Percentiles rank a stretch among this genome's conserved stretches.
phyloP scores from a whole-genome alignment of 2,329 filamentous ascomycete genomes.

The Teratosphaeriaceae sp. region DNA sequence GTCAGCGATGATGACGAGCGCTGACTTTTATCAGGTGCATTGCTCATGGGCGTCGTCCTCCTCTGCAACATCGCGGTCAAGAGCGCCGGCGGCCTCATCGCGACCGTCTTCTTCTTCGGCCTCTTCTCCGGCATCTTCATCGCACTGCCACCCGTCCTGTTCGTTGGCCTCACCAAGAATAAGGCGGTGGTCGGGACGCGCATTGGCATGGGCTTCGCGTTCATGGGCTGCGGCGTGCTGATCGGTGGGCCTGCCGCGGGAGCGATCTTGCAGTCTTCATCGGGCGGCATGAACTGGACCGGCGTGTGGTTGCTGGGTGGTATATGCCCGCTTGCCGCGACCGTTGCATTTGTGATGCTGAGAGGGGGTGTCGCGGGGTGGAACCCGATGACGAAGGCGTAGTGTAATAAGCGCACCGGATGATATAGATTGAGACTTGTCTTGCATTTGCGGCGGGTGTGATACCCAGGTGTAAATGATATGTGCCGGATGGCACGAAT shows the following conservation, averaged over 20 bases:
- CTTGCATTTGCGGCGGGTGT: no score
- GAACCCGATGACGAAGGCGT: constrained; percentile 22
- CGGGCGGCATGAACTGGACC: constrained; percentile 26
- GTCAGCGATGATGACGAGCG: no score
- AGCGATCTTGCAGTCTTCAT: constrained; percentile 22
- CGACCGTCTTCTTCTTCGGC: constrained; percentile 32
- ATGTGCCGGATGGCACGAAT: no score
- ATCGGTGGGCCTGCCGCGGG: constrained; percentile 31
- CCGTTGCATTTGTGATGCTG: constrained; percentile 19
- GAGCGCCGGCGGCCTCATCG: constrained; percentile 29
- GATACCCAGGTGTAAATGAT: no score
- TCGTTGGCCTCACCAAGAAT: constrained; percentile 35
- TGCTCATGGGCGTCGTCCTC: constrained; percentile 29
- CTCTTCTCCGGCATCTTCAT: constrained; percentile 41
- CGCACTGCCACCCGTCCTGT: constrained; percentile 35
- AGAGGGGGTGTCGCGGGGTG: constrained; percentile 20
- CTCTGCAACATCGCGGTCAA: constrained; percentile 33
- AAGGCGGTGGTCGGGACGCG: constrained; percentile 38
- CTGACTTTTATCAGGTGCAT: constrained; percentile 16
- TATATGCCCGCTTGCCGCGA: constrained; percentile 19
- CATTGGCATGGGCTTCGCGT: constrained; percentile 34
- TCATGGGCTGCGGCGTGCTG: constrained; percentile 29
- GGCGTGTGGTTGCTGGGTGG: constrained; percentile 30
- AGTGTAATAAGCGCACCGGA: no score
- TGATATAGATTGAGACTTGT: no score